phyloP scores from a whole-genome alignment of 495 filamentous ascomycete species.

The Geopyxis carbonaria region DNA sequence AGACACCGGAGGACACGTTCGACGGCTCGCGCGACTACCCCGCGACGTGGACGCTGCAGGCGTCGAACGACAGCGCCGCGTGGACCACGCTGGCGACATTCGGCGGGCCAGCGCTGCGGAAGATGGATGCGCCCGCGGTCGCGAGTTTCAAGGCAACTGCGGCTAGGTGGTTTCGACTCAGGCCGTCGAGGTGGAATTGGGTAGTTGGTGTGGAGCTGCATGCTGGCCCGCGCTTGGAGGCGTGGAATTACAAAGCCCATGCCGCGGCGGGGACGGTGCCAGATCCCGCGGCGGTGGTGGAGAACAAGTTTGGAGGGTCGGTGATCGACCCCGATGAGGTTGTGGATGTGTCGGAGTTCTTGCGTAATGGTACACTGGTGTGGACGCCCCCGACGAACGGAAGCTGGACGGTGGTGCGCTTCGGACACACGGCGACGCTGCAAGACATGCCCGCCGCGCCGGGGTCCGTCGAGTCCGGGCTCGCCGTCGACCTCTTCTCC shows the following conservation, averaged over 20 bases:
- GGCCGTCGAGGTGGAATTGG: too few species aligned
- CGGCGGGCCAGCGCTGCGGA: slow-evolving; percentile 5
- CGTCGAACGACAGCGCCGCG: slow-evolving; percentile 6
- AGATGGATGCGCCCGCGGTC: slow-evolving; percentile 7
- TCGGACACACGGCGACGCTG: slow-evolving; percentile 5
- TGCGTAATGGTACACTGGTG: slow-evolving; percentile 6
- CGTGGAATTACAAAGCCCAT: too few species aligned
- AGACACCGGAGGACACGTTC: slow-evolving; percentile 7
- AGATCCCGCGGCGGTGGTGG: too few species aligned
- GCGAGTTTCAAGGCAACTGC: slow-evolving; percentile 7
- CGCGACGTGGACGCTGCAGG: slow-evolving; percentile 4
- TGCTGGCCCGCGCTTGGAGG: too few species aligned
- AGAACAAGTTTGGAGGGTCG: slow-evolving; percentile 5
- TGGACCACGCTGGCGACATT: slow-evolving; percentile 6
- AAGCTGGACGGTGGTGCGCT: slow-evolving; percentile 5
- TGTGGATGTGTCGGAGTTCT: slow-evolving; percentile 5
- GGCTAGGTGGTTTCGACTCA: too few species aligned
- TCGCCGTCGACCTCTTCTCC: slow-evolving; percentile 6
- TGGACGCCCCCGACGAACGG: slow-evolving; percentile 5
- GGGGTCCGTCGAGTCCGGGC: slow-evolving; percentile 1
- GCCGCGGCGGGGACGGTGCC: too few species aligned
- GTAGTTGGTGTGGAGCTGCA: too few species aligned
- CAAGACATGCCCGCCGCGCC: slow-evolving; percentile 7
- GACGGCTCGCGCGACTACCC: slow-evolving; percentile 7
- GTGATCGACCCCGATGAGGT: slow-evolving; percentile 2